Conservation (phyloP, 2,329 filamentous ascomycete species). For the Penicillium aurantiogriseum region DNA sequence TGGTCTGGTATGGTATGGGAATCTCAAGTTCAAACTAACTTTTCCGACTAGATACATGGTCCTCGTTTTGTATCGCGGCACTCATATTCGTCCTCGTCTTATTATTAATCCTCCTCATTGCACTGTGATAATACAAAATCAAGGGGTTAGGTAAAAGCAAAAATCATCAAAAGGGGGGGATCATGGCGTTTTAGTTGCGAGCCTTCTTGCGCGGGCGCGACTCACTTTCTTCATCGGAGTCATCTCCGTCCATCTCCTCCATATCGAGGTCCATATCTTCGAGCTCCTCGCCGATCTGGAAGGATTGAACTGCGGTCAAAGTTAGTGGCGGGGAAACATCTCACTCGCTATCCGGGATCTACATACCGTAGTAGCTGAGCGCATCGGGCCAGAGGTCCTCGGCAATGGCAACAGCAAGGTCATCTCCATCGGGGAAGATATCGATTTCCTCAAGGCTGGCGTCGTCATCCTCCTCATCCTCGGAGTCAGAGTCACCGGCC, state of each 20-base stretch:
- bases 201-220: constrained; percentile 49
- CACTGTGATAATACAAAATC: constrained; percentile 51
- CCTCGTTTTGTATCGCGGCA: constrained; percentile 85
- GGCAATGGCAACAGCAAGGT: constrained; percentile 73
- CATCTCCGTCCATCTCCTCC: constrained; percentile 55
- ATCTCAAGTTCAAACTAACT: constrained; percentile 26
- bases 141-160: constrained; percentile 16
- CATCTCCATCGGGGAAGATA: constrained; percentile 84
- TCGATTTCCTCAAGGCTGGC: constrained; percentile 67
- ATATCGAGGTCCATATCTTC: constrained; percentile 62
- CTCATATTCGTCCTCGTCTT: constrained; percentile 87
- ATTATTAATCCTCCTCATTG: constrained; percentile 73
- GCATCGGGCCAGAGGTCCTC: constrained; percentile 89
- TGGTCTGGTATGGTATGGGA: constrained; percentile 15
- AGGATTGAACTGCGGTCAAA: constrained; percentile 60
- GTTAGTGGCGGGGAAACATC: constrained; percentile 37
- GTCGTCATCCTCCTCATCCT: constrained; percentile 59
- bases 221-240: constrained; percentile 47
- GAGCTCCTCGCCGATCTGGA: constrained; percentile 62
- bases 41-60: constrained; percentile 58
- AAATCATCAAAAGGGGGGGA: constrained; percentile 19
- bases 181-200: constrained; percentile 32
- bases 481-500: constrained; percentile 44
- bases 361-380: constrained; percentile 87
- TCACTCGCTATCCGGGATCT: background rate